Base-by-base conservation (phyloP, 768 basidiomycete species). In the Suillus decipiens region DNA sequence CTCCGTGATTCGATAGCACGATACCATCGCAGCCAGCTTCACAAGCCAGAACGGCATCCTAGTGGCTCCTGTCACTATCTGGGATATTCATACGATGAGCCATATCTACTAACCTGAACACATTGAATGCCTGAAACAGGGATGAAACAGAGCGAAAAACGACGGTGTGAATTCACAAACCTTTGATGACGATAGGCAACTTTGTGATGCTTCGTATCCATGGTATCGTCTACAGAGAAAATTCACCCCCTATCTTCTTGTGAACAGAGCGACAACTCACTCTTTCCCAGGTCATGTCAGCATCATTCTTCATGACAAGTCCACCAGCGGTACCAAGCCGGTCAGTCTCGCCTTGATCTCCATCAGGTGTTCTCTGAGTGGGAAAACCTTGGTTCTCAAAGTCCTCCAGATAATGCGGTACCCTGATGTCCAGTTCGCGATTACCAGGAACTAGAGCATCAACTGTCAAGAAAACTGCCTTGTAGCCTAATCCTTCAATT, bases 1-100 rank as follows among this genome's bases (percentile, higher is more conserved):
- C 96, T 61, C 96, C 96, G 68, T 98, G 96, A 67, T 98, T 98
- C 0, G 90, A 93, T 10, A 98, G 77, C 61, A 96, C 80, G 65
- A 98, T 93, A 5, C 91, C 96, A 62, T 96, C 89, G 19, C 92
- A 89, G 14, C 94, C 93, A 36, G 89, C 84, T 64, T 95, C 88
- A 19, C 84, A 86, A 34, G 95, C 95, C 53, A 94, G 84, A 47
- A 93, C 85, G 2, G 92, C 94, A 76, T 97, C 96, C 86, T 95
- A 73, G 12, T 70, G 66, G 36, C 62, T 5, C 17, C 67, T 61
- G 47, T 66, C 8, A 67, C 41, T 64, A 61, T 11, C 59, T 55
- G 58, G 28, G 3, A 64, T 41, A 2, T 22, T 15, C n/a, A 60
- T 48, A 28, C n/a, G 0, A 36, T 34, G 6, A 34, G 31, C 17